Evolutionary conservation across 208 protist genomes (phyloP).

Genomic region (Novymonas esmeraldas): DNA sequence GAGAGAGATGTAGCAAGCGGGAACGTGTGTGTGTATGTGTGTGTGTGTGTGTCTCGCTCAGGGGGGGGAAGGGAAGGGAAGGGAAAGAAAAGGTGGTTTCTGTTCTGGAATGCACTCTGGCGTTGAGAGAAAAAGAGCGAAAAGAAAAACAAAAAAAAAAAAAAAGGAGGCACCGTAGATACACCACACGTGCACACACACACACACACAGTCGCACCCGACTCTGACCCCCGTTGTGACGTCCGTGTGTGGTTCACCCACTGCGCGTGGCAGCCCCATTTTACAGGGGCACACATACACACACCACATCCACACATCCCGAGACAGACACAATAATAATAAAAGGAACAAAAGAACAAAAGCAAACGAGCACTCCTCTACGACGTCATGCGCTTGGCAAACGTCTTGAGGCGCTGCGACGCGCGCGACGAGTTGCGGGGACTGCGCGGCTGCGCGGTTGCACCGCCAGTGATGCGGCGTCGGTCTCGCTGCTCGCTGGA

Average conservation of each 20-base stretch:
- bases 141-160: background rate
- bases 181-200: background rate
- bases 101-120: background rate
- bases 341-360: background rate
- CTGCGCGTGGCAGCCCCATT: too few species aligned
- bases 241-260: too few species aligned
- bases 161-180: background rate
- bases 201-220: background rate
- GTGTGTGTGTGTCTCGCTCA: background rate
- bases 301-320: too few species aligned
- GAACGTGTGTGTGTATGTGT: background rate
- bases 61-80: background rate
- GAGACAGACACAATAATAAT: background rate
- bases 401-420: background rate
- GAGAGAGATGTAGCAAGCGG: background rate
- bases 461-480: background rate
- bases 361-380: background rate
- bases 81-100: background rate
- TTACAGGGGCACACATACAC: too few species aligned
- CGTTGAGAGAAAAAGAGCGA: background rate
- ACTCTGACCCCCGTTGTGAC: too few species aligned
- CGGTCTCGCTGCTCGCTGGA: slow-evolving; percentile 1
- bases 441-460: background rate
- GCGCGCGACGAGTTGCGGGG: background rate
- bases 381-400: background rate